Conservation (phyloP, 2,329 filamentous ascomycete species). For the Pochonia chlamydosporia region DNA sequence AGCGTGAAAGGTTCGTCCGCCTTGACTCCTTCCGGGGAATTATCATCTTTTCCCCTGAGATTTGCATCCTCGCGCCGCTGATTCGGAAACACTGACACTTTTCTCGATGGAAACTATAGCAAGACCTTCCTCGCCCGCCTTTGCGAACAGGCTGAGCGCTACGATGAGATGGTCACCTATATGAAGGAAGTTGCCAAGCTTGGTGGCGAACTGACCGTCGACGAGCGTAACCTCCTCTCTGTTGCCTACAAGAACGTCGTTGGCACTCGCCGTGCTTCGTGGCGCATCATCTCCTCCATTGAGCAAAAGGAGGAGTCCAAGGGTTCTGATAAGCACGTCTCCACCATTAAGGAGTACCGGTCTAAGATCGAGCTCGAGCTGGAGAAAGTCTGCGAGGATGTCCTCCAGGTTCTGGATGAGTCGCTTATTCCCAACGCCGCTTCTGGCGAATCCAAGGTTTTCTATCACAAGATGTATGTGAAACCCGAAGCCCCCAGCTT, state of each 20-base stretch:
- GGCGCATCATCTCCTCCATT: slow-evolving; percentile 99
- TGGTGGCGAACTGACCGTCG: slow-evolving; percentile 76
- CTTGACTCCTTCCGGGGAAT: slow-evolving; percentile 6
- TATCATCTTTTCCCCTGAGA: slow-evolving; percentile 15
- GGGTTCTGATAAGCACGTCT: slow-evolving; percentile 91
- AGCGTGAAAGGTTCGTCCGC: slow-evolving; percentile 64
- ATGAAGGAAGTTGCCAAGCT: slow-evolving; percentile 99
- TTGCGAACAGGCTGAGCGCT: slow-evolving; percentile 99
- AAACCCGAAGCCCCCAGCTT: no score
- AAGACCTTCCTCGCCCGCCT: slow-evolving; percentile 99
- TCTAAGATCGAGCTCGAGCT: slow-evolving; percentile 97
- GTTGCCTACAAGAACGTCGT: slow-evolving; percentile 99
- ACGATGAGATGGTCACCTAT: slow-evolving; percentile 99
- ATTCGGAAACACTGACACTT: slow-evolving; percentile 21
- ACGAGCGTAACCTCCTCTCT: slow-evolving; percentile 97
- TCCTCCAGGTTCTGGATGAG: slow-evolving; percentile 90
- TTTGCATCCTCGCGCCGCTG: slow-evolving; percentile 9
- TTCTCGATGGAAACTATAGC: slow-evolving; percentile 43
- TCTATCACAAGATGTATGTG: slow-evolving; percentile 98
- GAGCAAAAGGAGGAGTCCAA: slow-evolving; percentile 99
- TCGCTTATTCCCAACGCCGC: slow-evolving; percentile 92
- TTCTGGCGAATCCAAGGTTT: slow-evolving; percentile 97
- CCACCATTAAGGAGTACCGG: slow-evolving; percentile 93
- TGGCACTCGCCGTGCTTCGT: slow-evolving; percentile 94
- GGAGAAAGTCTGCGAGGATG: slow-evolving; percentile 96